Evolutionary conservation across 208 protist genomes (phyloP).

Genomic region (Leishmania amazonensis): DNA sequence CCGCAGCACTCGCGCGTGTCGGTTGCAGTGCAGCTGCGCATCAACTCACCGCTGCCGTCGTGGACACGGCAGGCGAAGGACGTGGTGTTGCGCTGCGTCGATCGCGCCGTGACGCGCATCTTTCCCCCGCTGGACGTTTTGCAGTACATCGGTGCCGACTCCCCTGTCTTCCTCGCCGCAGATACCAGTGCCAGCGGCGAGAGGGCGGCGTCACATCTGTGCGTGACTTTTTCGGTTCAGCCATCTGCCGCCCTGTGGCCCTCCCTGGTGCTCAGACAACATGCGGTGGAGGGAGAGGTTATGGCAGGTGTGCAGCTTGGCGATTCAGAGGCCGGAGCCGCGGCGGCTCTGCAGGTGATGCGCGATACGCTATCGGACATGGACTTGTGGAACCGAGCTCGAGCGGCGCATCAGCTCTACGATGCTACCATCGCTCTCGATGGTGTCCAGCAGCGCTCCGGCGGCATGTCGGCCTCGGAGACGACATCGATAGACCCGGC

Average conservation of each 20-base stretch:
- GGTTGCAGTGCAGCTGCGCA: constrained; percentile 6
- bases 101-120: constrained; percentile 71
- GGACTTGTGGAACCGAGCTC: constrained; percentile 38
- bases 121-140: constrained; percentile 72
- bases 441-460: not conserved
- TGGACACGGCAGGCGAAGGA: constrained; percentile 40
- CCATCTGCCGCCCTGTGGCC: constrained; percentile 20
- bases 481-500: not conserved
- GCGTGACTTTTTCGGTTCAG: constrained; percentile 21
- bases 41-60: not conserved
- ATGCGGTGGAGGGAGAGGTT: constrained; percentile 32
- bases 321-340: constrained; percentile 2
- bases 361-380: constrained; percentile 21
- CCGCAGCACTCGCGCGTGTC: not conserved
- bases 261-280: constrained; percentile 1
- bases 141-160: constrained; percentile 44
- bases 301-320: constrained; percentile 8
- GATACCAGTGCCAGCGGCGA: not conserved
- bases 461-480: not conserved
- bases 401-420: constrained; percentile 27
- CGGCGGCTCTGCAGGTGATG: constrained; percentile 24
- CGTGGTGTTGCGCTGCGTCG: constrained; percentile 65
- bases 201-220: not conserved
- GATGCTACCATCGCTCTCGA: constrained; percentile 25
- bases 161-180: constrained; percentile 16